Evolutionary conservation across 2,329 filamentous ascomycete species (phyloP).

Genomic region (Talaromyces atroroseus): DNA sequence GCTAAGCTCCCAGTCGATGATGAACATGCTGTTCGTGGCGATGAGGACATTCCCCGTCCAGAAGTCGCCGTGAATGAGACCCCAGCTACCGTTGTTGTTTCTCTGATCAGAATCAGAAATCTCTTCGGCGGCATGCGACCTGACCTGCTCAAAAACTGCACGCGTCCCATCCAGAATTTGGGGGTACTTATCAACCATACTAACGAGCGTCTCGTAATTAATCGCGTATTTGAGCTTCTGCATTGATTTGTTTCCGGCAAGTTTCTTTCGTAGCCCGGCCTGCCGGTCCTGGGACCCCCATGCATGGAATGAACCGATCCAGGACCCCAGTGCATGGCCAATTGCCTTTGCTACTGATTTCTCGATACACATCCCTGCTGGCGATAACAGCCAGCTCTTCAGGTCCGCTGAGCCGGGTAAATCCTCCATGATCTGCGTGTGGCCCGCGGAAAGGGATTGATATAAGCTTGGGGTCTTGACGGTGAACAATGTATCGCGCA

Average conservation of each 20-base stretch:
- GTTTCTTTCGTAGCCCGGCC: not conserved
- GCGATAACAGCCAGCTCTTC: conserved; percentile 8
- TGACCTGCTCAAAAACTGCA: conserved; percentile 5
- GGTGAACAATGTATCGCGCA: not conserved
- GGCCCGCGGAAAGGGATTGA: not conserved
- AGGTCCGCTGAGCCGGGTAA: conserved; percentile 3
- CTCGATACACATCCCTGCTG: not conserved
- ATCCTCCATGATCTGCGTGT: conserved; percentile 11
- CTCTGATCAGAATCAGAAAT: not conserved
- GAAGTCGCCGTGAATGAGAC: conserved; percentile 12
- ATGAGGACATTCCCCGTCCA: conserved; percentile 12
- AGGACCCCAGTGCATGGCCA: conserved; percentile 8
- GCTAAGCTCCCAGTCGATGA: conserved; percentile 11
- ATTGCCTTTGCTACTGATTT: conserved; percentile 2
- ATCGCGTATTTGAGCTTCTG: conserved; percentile 10
- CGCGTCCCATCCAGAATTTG: conserved; percentile 3
- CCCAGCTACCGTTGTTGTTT: not conserved
- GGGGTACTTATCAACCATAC: conserved; percentile 4
- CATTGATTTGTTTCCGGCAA: conserved; percentile 3
- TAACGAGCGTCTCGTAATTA: conserved; percentile 4
- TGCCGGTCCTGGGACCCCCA: conserved; percentile 5
- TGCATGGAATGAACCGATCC: conserved; percentile 6
- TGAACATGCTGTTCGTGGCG: not conserved
- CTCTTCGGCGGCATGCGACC: not conserved
- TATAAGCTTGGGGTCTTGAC: conserved; percentile 8